A percentile compares a stretch with the other conserved stretches of the same genome.
Conservation (phyloP, 2,329 filamentous ascomycete genomes). For the Parastagonospora avenae region DNA sequence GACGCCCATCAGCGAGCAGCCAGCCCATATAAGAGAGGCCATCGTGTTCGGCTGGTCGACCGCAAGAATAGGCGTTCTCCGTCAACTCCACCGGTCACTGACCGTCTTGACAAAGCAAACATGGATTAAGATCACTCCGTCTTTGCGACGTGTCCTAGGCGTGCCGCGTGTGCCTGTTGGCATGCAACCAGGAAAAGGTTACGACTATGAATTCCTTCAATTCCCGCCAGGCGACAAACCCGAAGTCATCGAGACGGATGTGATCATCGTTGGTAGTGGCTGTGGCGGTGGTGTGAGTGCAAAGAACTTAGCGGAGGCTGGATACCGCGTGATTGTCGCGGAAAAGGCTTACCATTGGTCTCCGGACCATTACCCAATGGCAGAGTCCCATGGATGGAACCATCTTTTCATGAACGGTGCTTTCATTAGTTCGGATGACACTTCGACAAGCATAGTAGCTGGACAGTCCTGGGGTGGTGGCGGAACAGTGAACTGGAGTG, state of each 20-base stretch:
- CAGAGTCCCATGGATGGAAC: constrained; percentile 61
- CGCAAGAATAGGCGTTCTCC: constrained; percentile 61
- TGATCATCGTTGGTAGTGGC: constrained; percentile 85
- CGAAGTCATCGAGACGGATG: constrained; percentile 74
- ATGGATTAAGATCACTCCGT: constrained; percentile 62
- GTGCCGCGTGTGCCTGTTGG: constrained; percentile 63
- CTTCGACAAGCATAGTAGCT: constrained; percentile 63
- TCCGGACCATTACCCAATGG: constrained; percentile 75
- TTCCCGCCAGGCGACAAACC: constrained; percentile 59
- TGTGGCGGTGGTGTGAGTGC: constrained; percentile 84
- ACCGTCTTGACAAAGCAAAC: constrained; percentile 60
- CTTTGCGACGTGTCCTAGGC: constrained; percentile 61
- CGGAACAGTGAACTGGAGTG: constrained; percentile 85
- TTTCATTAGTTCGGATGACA: constrained; percentile 57
- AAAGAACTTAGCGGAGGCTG: constrained; percentile 78
- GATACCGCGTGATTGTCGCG: constrained; percentile 75
- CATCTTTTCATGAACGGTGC: constrained; percentile 75
- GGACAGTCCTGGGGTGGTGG: constrained; percentile 84
- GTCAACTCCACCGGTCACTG: constrained; percentile 62
- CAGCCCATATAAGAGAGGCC: constrained; percentile 63
- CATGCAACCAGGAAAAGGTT: constrained; percentile 58
- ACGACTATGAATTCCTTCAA: constrained; percentile 67
- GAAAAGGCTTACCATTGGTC: constrained; percentile 82
- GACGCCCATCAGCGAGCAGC: constrained; percentile 66
- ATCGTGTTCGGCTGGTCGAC: constrained; percentile 68